A percentile compares a stretch with the other conserved stretches of the same genome.
phyloP scores from a whole-genome alignment of 129 eudicot species.

The Centrapalus pauciflorus region DNA sequence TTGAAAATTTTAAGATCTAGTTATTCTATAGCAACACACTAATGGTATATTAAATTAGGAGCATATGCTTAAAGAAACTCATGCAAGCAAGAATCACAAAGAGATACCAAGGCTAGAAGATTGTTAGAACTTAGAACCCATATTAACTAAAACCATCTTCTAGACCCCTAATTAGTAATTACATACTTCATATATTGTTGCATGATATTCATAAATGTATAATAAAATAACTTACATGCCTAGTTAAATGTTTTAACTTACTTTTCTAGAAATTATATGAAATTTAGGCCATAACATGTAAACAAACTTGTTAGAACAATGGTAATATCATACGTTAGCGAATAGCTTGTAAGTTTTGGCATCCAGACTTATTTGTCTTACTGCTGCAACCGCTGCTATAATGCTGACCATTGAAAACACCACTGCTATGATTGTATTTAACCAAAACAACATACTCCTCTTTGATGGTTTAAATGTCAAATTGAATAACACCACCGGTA shows the following conservation, averaged over 20 bases:
- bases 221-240: too few relatives aligned
- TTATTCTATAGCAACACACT: too few relatives aligned
- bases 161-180: not conserved
- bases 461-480: conserved; percentile 75
- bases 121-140: too few relatives aligned
- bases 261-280: not conserved
- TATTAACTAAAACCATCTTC: not conserved
- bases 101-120: too few relatives aligned
- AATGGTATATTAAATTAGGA: too few relatives aligned
- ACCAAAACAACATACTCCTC: conserved; percentile 48
- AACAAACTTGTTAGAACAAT: not conserved
- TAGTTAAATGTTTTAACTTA: not conserved
- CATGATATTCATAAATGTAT: too few relatives aligned
- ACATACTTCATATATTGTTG: too few relatives aligned
- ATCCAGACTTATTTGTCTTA: conserved; percentile 82
- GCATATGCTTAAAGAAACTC: too few relatives aligned
- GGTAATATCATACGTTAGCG: conserved; percentile 56
- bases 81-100: too few relatives aligned
- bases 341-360: conserved; percentile 73
- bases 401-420: conserved; percentile 48
- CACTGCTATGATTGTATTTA: conserved; percentile 55
- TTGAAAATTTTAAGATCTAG: too few relatives aligned
- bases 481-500: conserved; percentile 74
- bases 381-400: conserved; percentile 78
- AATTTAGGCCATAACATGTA: not conserved